These are phyloP conservation scores for Boletus semigastroideus DNA, from an alignment of 1,284 basidiomycete species.

Conservation along the genomic window DNA sequence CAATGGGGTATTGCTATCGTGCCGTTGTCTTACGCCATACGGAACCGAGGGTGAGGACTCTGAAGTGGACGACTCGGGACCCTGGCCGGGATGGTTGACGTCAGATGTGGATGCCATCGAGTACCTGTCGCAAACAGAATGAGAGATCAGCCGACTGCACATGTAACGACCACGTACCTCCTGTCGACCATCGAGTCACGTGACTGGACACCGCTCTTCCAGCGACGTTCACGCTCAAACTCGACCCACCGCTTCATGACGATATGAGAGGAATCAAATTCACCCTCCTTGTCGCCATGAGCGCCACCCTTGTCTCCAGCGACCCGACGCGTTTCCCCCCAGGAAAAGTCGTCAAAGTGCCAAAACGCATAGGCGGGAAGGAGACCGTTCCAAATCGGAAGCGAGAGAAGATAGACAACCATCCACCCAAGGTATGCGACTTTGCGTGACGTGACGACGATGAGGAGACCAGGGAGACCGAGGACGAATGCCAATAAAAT, in stretches of 20 bases:
- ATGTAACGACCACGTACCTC: constrained; percentile 48
- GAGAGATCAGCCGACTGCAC: constrained; percentile 13
- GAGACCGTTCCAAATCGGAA: constrained; percentile 96
- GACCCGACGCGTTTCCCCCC: constrained; percentile 94
- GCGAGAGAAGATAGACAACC: constrained; percentile 88
- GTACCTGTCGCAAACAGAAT: constrained; percentile 55
- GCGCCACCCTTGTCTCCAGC: constrained; percentile 71
- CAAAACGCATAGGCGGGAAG: constrained; percentile 95
- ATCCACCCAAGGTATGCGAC: constrained; percentile 96
- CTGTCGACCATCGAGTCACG: constrained; percentile 78
- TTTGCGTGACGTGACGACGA: constrained; percentile 94
- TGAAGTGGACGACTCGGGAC: constrained; percentile 60
- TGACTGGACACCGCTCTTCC: constrained; percentile 84
- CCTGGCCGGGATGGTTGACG: constrained; percentile 51
- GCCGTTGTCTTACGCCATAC: constrained; percentile 47
- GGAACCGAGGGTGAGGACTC: constrained; percentile 51
- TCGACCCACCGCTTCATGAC: constrained; percentile 99
- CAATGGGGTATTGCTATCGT: constrained; percentile 64
- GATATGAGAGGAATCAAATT: constrained; percentile 94
- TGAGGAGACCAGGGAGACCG: constrained; percentile 92
- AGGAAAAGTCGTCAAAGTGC: constrained; percentile 99
- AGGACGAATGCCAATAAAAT: constrained; percentile 91
- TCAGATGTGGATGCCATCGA: constrained; percentile 79
- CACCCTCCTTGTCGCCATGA: constrained; percentile 91
- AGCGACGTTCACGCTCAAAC: constrained; percentile 94